Evolutionary conservation across 108 stramenopile genomes (phyloP).

Genomic region (Asterionellopsis glacialis): DNA sequence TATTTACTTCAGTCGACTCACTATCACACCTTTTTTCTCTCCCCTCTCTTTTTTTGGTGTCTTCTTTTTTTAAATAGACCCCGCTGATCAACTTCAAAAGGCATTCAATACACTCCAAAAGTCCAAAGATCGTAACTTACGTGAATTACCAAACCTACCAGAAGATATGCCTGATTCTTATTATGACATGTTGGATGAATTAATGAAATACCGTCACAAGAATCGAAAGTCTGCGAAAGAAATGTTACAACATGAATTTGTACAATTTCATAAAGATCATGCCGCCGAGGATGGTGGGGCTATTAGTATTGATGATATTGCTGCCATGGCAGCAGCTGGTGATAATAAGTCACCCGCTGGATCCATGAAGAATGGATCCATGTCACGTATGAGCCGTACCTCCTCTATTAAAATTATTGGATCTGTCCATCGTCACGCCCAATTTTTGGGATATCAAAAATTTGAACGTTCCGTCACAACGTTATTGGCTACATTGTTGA

Average conservation of each 20-base stretch:
- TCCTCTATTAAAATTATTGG: slow-evolving; percentile 37
- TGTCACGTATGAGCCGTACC: slow-evolving; percentile 3
- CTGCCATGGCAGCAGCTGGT: slow-evolving; percentile 19
- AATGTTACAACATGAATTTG: slow-evolving; percentile 59
- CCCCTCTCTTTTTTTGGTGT: no score
- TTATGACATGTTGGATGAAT: slow-evolving; percentile 59
- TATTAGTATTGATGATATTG: slow-evolving; percentile 42
- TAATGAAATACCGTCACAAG: slow-evolving; percentile 60
- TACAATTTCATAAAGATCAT: slow-evolving; percentile 57
- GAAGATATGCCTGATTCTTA: slow-evolving; percentile 70
- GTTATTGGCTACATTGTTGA: slow-evolving; percentile 59
- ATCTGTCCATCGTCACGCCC: slow-evolving; percentile 43
- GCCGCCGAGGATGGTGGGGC: slow-evolving; percentile 6
- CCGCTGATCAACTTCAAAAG: slow-evolving; percentile 63
- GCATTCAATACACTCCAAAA: slow-evolving; percentile 69
- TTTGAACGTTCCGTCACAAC: slow-evolving; percentile 70
- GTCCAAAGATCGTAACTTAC: slow-evolving; percentile 29
- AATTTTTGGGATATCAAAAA: slow-evolving; percentile 59
- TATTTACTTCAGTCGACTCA: no score
- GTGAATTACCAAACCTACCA: slow-evolving; percentile 63
- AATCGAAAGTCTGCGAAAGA: slow-evolving; percentile 50
- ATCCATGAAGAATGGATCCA: neutral
- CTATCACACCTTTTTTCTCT: no score
- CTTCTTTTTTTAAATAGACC: slow-evolving; percentile 8
- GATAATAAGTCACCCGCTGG: neutral